These are phyloP conservation scores for Exophiala dermatitidis DNA, from an alignment of 2,329 filamentous ascomycete genomes.

Conservation along the genomic window DNA sequence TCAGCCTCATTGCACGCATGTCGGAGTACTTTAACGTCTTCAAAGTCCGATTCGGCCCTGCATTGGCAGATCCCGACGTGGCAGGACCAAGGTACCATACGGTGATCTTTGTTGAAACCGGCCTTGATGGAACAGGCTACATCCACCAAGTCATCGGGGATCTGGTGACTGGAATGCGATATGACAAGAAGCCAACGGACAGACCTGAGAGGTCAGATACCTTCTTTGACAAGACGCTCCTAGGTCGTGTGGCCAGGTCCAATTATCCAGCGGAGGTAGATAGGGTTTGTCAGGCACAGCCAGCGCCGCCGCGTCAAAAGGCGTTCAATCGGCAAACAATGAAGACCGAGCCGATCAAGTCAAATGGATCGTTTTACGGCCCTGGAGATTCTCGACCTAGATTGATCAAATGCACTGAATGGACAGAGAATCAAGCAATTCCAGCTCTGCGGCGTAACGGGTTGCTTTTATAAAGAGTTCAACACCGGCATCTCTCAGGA, in stretches of 20 bases:
- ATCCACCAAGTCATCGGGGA: conserved; percentile 5
- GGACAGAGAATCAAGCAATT: neutral
- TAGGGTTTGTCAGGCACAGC: conserved; percentile 4
- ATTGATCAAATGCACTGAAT: conserved; percentile 7
- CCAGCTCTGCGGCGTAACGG: neutral
- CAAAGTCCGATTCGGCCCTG: neutral
- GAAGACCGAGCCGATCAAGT: conserved; percentile 11
- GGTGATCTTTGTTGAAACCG: conserved; percentile 5
- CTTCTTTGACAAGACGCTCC: conserved; percentile 7
- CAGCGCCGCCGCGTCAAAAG: conserved; percentile 7
- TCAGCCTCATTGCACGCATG: too few relatives aligned
- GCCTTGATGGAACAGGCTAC: neutral
- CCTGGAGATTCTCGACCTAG: conserved; percentile 1
- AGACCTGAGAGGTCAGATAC: neutral
- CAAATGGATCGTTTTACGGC: conserved; percentile 10
- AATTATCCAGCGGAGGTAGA: neutral
- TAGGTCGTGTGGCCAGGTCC: conserved; percentile 3
- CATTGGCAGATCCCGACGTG: neutral
- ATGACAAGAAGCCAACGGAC: neutral
- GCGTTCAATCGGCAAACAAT: conserved; percentile 9
- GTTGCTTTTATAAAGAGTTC: neutral
- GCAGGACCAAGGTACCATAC: conserved; percentile 4
- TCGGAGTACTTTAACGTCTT: neutral
- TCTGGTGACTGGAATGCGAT: conserved; percentile 1
- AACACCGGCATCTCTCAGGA: neutral